phyloP scores from a whole-genome alignment of 2,329 filamentous ascomycete species.

The Byssothecium circinans region DNA sequence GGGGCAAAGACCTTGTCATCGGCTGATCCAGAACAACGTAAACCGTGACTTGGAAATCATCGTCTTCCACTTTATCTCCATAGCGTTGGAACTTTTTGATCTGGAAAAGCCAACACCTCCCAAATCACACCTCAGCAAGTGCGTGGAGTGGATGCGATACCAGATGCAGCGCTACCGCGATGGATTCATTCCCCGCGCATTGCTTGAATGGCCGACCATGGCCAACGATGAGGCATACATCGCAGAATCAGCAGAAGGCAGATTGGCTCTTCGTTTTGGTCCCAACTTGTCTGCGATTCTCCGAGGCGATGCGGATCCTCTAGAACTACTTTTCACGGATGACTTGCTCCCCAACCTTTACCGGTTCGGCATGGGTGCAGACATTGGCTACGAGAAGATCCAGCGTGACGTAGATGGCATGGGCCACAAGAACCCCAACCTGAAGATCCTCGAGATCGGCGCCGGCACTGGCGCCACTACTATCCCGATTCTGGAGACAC shows the following conservation, averaged over 20 bases:
- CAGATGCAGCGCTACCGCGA: too few species aligned
- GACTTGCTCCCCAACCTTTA: not conserved
- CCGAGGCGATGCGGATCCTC: constrained; percentile 1
- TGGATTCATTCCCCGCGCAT: too few species aligned
- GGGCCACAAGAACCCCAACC: constrained; percentile 4
- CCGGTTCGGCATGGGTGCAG: not conserved
- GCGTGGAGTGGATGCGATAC: too few species aligned
- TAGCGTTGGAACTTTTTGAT: too few species aligned
- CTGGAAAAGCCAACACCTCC: too few species aligned
- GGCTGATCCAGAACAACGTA: too few species aligned
- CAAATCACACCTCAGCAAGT: too few species aligned
- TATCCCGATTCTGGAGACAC: not conserved
- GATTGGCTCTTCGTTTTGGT: too few species aligned
- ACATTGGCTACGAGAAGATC: not conserved
- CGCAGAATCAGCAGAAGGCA: not conserved
- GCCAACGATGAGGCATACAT: not conserved
- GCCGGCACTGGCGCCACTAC: constrained; percentile 8
- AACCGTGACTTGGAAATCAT: not conserved
- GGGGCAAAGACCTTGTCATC: too few species aligned
- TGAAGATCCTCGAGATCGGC: constrained; percentile 7
- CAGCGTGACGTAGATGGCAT: too few species aligned
- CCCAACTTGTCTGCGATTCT: not conserved
- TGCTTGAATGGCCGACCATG: too few species aligned
- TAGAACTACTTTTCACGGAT: not conserved
- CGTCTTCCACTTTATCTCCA: too few species aligned